These are phyloP conservation scores for Amanita phalloides DNA, from an alignment of 768 basidiomycete species.

Conservation along the genomic window DNA sequence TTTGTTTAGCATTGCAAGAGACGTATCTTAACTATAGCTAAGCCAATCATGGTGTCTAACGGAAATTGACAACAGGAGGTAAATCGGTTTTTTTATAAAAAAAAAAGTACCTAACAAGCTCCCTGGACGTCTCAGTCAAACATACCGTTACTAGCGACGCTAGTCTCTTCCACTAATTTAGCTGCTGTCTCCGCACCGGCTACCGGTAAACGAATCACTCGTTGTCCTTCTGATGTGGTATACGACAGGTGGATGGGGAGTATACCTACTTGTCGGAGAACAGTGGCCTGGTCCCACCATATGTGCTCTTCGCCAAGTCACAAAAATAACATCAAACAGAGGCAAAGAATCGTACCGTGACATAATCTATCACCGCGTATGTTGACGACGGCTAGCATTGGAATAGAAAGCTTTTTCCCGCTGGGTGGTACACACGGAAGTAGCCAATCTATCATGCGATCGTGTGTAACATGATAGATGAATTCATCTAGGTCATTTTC, in stretches of 20 bases:
- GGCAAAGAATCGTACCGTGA: constrained; percentile 16
- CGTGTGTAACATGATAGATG: constrained; percentile 34
- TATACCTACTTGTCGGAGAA: constrained; percentile 24
- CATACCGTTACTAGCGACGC: constrained; percentile 28
- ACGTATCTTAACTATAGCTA: not conserved
- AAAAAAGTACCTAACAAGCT: not conserved
- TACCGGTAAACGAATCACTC: constrained; percentile 23
- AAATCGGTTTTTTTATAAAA: not conserved
- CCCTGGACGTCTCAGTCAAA: constrained; percentile 17
- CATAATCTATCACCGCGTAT: constrained; percentile 30
- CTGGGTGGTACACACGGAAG: constrained; percentile 45
- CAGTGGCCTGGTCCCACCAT: constrained; percentile 35
- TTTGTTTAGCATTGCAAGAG: not conserved
- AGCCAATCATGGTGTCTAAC: no score
- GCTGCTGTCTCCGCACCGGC: constrained; percentile 24
- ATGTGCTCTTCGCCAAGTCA: constrained; percentile 24
- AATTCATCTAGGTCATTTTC: constrained; percentile 31
- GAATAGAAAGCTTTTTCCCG: constrained; percentile 34
- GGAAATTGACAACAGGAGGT: not conserved
- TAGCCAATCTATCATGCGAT: constrained; percentile 33
- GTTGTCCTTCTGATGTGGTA: constrained; percentile 11
- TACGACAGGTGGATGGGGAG: constrained; percentile 23
- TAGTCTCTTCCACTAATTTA: constrained; percentile 25
- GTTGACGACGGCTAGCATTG: constrained; percentile 47
- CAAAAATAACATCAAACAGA: not conserved